phyloP scores from a whole-genome alignment of 2,329 filamentous ascomycete genomes.

The Fusarium azukiicola region DNA sequence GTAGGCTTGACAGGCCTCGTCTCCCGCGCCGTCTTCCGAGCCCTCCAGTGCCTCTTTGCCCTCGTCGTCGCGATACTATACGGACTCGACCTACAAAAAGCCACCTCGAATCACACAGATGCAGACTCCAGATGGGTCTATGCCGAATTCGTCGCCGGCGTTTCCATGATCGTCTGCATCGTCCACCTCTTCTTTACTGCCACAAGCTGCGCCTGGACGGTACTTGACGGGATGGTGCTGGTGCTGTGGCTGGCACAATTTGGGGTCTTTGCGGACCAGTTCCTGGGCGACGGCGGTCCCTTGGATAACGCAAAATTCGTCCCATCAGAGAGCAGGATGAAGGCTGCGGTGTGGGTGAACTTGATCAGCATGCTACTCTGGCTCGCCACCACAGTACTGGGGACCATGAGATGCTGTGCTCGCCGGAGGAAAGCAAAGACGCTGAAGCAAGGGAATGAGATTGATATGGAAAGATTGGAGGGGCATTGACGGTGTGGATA shows the following conservation, averaged over 20 bases:
- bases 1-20: not conserved
- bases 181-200: slow-evolving; percentile 20
- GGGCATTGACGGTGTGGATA: not conserved
- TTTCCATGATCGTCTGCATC: slow-evolving; percentile 24
- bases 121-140: slow-evolving; percentile 19
- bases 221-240: slow-evolving; percentile 5
- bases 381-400: slow-evolving; percentile 17
- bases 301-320: not conserved
- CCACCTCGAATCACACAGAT: not conserved
- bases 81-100: slow-evolving; percentile 25
- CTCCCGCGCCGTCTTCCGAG: slow-evolving; percentile 9
- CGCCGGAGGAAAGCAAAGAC: not conserved
- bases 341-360: slow-evolving; percentile 25
- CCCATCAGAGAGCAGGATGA: slow-evolving; percentile 7
- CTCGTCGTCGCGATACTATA: slow-evolving; percentile 14
- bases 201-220: slow-evolving; percentile 6
- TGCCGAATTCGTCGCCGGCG: slow-evolving; percentile 24
- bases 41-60: slow-evolving; percentile 26
- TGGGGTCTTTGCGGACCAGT: slow-evolving; percentile 12
- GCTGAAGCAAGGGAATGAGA: not conserved
- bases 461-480: slow-evolving; percentile 3
- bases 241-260: slow-evolving; percentile 25
- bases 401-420: slow-evolving; percentile 17
- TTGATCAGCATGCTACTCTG: slow-evolving; percentile 21
- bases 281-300: not conserved